A percentile compares a stretch with the other conserved stretches of the same genome.
phyloP scores from a whole-genome alignment of 192 early-diverging fungal species.

The Coemansia sp. region DNA sequence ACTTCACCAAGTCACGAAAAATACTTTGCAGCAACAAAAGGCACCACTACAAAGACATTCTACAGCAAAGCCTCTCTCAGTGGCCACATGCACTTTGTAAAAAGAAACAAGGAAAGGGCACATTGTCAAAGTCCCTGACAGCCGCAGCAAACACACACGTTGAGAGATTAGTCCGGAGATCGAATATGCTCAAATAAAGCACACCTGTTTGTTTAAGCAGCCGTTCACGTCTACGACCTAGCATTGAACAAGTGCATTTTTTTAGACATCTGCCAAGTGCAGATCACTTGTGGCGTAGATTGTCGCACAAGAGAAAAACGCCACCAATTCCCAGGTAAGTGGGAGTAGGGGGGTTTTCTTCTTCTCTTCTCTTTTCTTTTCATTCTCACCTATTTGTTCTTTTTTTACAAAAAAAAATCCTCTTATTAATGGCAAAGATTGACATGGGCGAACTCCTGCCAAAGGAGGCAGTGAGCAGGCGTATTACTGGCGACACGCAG shows the following conservation, averaged over 20 bases:
- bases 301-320: background rate
- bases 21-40: too few relatives aligned
- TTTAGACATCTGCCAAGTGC: background rate
- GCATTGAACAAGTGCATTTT: background rate
- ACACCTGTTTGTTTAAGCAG: too few relatives aligned
- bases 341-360: background rate
- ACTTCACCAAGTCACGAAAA: too few relatives aligned
- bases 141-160: too few relatives aligned
- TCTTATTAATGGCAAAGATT: background rate
- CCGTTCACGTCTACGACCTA: too few relatives aligned
- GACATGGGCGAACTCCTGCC: constrained; percentile 16
- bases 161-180: too few relatives aligned
- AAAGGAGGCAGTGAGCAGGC: constrained; percentile 1
- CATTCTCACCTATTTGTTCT: background rate
- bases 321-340: constrained; percentile 2
- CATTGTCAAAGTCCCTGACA: too few relatives aligned
- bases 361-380: background rate
- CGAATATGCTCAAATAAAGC: too few relatives aligned
- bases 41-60: too few relatives aligned
- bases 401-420: background rate
- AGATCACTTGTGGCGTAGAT: constrained; percentile 1
- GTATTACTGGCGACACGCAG: constrained; percentile 45
- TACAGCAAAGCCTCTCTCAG: too few relatives aligned
- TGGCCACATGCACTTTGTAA: too few relatives aligned
- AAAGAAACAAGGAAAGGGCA: too few relatives aligned